A percentile compares a stretch with the other conserved stretches of the same genome.
These are phyloP conservation scores for Pichia nanzhaoensis DNA, from an alignment of 805 yeast species.

Conservation along the genomic window DNA sequence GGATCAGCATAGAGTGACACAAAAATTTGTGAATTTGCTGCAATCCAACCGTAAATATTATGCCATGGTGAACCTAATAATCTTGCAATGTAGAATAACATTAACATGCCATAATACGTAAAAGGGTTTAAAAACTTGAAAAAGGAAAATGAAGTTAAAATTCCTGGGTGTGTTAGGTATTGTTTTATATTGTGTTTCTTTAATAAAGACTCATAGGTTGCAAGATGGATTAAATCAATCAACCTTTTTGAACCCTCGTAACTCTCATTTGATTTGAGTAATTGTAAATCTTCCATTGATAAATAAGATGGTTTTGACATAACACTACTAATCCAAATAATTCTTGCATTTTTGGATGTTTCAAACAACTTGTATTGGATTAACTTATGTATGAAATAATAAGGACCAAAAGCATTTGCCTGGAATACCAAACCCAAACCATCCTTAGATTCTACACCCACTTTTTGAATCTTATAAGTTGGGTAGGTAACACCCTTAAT, in stretches of 20 bases:
- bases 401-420: conserved; percentile 96
- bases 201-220: conserved; percentile 49
- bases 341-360: conserved; percentile 42
- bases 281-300: conserved; percentile 68
- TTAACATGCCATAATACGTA: conserved; percentile 80
- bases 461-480: conserved; percentile 72
- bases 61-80: conserved; percentile 82
- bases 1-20: conserved; percentile 53
- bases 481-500: conserved; percentile 84
- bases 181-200: conserved; percentile 51
- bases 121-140: conserved; percentile 67
- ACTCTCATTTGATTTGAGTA: conserved; percentile 54
- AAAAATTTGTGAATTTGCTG: conserved; percentile 81
- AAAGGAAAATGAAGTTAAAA: conserved; percentile 78
- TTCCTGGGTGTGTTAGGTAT: conserved; percentile 89
- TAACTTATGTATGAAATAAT: conserved; percentile 68
- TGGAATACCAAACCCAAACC: conserved; percentile 85
- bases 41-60: conserved; percentile 79
- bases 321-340: conserved; percentile 81
- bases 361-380: conserved; percentile 40
- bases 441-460: conserved; percentile 71
- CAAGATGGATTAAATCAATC: conserved; percentile 76
- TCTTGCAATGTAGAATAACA: conserved; percentile 78
- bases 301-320: conserved; percentile 74
- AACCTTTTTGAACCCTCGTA: conserved; percentile 91